phyloP scores from a whole-genome alignment of 192 early-diverging fungal species.

The Obelidium mucronatum region DNA sequence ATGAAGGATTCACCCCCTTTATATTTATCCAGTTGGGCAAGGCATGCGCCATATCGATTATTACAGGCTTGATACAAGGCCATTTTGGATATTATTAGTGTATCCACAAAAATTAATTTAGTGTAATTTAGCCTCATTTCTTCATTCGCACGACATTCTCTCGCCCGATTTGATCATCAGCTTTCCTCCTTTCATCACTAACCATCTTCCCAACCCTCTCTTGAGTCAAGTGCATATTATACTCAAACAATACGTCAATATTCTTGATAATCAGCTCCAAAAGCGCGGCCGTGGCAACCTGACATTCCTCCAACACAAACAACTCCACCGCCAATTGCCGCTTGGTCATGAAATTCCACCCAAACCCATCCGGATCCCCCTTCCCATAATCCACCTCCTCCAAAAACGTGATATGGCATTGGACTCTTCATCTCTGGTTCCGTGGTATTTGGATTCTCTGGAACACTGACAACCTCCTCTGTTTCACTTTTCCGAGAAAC shows the following conservation, averaged over 20 bases:
- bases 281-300: slow-evolving; percentile 10
- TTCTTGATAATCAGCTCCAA: slow-evolving; percentile 34
- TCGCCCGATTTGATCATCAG: neutral
- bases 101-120: too few species aligned
- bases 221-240: slow-evolving; percentile 23
- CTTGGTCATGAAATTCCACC: slow-evolving; percentile 37
- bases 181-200: neutral
- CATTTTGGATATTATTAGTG: too few species aligned
- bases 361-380: slow-evolving; percentile 38
- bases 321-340: slow-evolving; percentile 1
- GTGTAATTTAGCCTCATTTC: too few species aligned
- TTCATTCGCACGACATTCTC: neutral
- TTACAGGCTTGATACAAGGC: too few species aligned
- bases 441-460: neutral
- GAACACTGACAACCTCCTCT: neutral
- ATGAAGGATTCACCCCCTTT: too few species aligned
- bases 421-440: neutral
- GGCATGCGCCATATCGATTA: too few species aligned
- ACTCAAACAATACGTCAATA: slow-evolving; percentile 27
- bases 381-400: slow-evolving; percentile 18
- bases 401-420: neutral
- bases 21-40: too few species aligned
- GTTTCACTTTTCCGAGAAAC: neutral
- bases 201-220: neutral
- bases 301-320: slow-evolving; percentile 21